phyloP scores from a whole-genome alignment of 768 basidiomycete species.

The Lactarius indigo region DNA sequence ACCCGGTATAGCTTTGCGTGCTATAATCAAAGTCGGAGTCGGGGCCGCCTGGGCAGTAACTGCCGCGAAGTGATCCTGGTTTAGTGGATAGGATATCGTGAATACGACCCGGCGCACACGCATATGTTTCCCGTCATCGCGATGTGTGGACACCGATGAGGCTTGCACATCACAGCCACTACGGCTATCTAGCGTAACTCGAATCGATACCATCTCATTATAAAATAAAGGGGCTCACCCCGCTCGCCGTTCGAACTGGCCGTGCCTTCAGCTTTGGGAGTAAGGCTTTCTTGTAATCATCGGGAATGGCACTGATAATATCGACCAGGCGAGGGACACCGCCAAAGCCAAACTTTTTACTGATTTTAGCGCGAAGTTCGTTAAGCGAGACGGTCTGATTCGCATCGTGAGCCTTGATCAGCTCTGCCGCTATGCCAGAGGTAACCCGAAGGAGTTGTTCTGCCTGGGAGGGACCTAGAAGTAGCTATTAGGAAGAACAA shows the following conservation, averaged over 20 bases:
- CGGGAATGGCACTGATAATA: conserved; percentile 97
- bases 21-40: conserved; percentile 99
- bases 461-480: conserved; percentile 75
- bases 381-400: conserved; percentile 81
- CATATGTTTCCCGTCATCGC: conserved; percentile 99
- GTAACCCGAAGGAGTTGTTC: conserved; percentile 88
- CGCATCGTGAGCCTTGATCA: conserved; percentile 83
- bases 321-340: conserved; percentile 93
- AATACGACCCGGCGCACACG: conserved; percentile 56
- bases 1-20: conserved; percentile 93
- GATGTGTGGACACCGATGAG: conserved; percentile 98
- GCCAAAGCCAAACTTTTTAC: conserved; percentile 84
- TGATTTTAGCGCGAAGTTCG: conserved; percentile 78
- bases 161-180: conserved; percentile 99
- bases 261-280: conserved; percentile 88
- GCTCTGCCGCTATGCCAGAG: conserved; percentile 90
- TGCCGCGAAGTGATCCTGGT: conserved; percentile 31
- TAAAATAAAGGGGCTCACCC: conserved; percentile 52
- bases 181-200: conserved; percentile 74
- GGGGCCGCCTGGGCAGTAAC: conserved; percentile 97
- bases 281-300: conserved; percentile 91
- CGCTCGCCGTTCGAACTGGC: conserved; percentile 94
- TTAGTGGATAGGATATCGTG: not conserved
- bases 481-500: not conserved
- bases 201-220: not conserved